Evolutionary conservation across 495 filamentous ascomycete species (phyloP), one percentile per base, ranked within the genome.

Genomic region (Lichina pygmaea): DNA sequence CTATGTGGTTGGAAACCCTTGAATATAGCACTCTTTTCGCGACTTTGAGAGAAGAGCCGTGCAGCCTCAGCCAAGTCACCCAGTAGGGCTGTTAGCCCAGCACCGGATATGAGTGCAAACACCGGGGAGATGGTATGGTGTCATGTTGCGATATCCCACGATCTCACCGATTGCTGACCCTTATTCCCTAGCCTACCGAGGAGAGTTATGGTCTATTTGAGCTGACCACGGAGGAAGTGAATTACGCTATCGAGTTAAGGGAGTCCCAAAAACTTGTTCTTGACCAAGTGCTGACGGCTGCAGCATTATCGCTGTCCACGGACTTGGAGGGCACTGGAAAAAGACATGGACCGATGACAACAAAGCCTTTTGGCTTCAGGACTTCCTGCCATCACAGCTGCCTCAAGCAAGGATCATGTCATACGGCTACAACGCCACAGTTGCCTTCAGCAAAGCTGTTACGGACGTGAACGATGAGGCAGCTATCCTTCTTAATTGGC

Each of bases 271-370:
- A 46, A 6, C 2, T 6, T n/a, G 24, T 4, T 15, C 33, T 38
- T 34, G 6, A 8, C 10, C 10, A 43, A 43, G 38, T n/a, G 44
- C 31, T 46, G 6, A 46, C 33, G 32, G 15, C 10, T 44, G 12
- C 37, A 59, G 56, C 16, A 55, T 59, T 30, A 46, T 59, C 33
- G 53, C 57, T 32, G 33, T 58, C 33, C 54, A 59, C 43, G 57
- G 57, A 34, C 51, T 59, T 13, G 52, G 52, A 40, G 54, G 52
- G 24, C 45, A 52, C 36, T 41, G 36, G 30, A 30, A 46, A 8
- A 38, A 44, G 0, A 55, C 55, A 12, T 58, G 56, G 55, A 58
- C 56, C 5, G 49, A 50, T 7, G 43, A 47, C 8, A 48, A 41
- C 15, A 36, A 50, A 12, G 48, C 44, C 4, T 47, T 54, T 1